Evolutionary conservation across 106 monocot genomes (phyloP).

Genomic region (Dendrobium catenatum): DNA sequence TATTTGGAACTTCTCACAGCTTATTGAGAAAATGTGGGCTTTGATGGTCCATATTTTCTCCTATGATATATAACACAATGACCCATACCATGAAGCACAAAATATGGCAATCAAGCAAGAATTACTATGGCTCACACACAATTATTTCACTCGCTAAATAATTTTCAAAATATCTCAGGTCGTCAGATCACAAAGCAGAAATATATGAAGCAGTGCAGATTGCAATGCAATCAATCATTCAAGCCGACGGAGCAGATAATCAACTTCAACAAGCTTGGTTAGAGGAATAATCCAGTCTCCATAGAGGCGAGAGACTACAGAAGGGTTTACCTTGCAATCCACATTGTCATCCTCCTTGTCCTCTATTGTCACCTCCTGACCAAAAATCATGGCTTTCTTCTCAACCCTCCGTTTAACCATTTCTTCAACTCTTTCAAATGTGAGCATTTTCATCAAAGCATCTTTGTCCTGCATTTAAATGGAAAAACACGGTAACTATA

Average conservation of each 20-base stretch:
- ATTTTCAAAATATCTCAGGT: no score
- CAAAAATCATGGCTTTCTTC: slow-evolving; percentile 78
- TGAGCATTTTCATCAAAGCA: slow-evolving; percentile 73
- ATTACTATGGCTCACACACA: no score
- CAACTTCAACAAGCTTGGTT: slow-evolving; percentile 79
- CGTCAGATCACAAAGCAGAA: no score
- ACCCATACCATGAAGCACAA: no score
- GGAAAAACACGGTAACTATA: not conserved
- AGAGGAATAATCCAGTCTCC: slow-evolving; percentile 81
- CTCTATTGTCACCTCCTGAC: slow-evolving; percentile 55
- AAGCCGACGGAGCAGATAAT: slow-evolving; percentile 79
- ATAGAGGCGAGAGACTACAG: slow-evolving; percentile 47
- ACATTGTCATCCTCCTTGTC: slow-evolving; percentile 13
- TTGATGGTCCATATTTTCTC: no score
- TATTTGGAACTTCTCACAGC: no score
- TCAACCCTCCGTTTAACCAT: slow-evolving; percentile 72
- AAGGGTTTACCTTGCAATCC: slow-evolving; percentile 24
- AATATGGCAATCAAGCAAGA: no score
- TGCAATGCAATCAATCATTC: slow-evolving; percentile 23
- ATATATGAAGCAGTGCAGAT: no score
- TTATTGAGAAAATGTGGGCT: no score
- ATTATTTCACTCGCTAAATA: no score
- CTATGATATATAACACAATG: no score
- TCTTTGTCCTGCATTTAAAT: slow-evolving; percentile 50
- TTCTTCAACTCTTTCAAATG: slow-evolving; percentile 79